Evolutionary conservation across 805 yeast species (phyloP).

Genomic region (Phaffomyces opuntiae): DNA sequence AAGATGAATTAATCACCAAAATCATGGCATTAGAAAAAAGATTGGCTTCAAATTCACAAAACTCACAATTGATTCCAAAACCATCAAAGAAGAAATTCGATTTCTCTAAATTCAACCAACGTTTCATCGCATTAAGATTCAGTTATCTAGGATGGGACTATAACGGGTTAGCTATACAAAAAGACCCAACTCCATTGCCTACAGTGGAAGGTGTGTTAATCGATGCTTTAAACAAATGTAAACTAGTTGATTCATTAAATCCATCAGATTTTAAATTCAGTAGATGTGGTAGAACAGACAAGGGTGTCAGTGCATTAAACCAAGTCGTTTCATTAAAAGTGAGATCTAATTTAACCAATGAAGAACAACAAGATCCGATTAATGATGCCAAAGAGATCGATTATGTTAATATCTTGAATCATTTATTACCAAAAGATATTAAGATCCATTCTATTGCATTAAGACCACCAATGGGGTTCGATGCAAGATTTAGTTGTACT

Average conservation of each 20-base stretch:
- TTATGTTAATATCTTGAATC: slow-evolving; percentile 69
- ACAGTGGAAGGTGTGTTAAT: slow-evolving; percentile 80
- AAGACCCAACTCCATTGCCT: slow-evolving; percentile 67
- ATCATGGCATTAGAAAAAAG: slow-evolving; percentile 47
- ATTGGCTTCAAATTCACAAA: slow-evolving; percentile 3
- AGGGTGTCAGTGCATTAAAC: slow-evolving; percentile 95
- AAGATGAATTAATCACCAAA: slow-evolving; percentile 51
- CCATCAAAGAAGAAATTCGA: slow-evolving; percentile 44
- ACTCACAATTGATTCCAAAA: slow-evolving; percentile 12
- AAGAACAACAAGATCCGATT: slow-evolving; percentile 50
- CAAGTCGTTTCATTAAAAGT: slow-evolving; percentile 82
- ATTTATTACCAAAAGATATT: slow-evolving; percentile 73
- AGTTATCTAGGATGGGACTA: slow-evolving; percentile 94
- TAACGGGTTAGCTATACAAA: slow-evolving; percentile 82
- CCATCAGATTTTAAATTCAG: slow-evolving; percentile 67
- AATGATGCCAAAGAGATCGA: slow-evolving; percentile 68
- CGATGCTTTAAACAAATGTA: slow-evolving; percentile 62
- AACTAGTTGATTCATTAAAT: slow-evolving; percentile 52
- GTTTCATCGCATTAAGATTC: slow-evolving; percentile 75
- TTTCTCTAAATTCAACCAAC: slow-evolving; percentile 50
- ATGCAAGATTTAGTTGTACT: slow-evolving; percentile 90
- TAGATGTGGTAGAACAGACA: slow-evolving; percentile 92
- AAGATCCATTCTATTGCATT: slow-evolving; percentile 75
- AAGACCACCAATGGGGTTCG: slow-evolving; percentile 76
- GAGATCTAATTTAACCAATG: slow-evolving; percentile 57